phyloP scores from a whole-genome alignment of 2,329 filamentous ascomycete species.

The Aspergillus flavus region DNA sequence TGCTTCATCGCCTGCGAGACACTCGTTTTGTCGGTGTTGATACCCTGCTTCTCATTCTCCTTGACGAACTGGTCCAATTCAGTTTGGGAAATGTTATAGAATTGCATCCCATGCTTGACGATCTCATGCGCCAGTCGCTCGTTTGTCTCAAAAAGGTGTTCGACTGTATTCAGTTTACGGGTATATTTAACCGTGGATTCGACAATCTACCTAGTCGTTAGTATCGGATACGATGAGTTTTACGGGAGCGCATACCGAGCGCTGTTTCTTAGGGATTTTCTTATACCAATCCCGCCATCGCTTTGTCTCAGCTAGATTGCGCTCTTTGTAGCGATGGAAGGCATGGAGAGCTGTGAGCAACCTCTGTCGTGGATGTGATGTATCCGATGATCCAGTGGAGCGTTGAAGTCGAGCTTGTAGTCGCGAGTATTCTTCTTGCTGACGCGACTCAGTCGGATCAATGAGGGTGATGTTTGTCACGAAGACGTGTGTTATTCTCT shows the following conservation, averaged over 20 bases:
- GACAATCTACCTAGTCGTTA: constrained; percentile 48
- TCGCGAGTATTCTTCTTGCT: constrained; percentile 16
- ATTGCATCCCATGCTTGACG: constrained; percentile 48
- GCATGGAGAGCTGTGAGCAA: constrained; percentile 30
- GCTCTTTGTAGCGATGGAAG: constrained; percentile 27
- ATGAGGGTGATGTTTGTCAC: constrained; percentile 18
- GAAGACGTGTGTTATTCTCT: constrained; percentile 16
- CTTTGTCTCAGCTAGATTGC: constrained; percentile 21
- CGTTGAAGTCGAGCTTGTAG: constrained; percentile 22
- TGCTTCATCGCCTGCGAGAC: constrained; percentile 60
- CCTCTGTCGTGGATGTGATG: constrained; percentile 29
- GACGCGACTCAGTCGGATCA: not conserved
- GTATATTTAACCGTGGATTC: constrained; percentile 61
- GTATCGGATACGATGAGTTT: not conserved
- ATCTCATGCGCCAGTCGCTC: constrained; percentile 51
- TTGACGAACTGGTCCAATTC: constrained; percentile 51
- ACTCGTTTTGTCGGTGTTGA: constrained; percentile 50
- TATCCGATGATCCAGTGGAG: constrained; percentile 18
- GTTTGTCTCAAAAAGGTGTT: constrained; percentile 50
- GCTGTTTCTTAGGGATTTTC: constrained; percentile 21
- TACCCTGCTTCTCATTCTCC: constrained; percentile 39
- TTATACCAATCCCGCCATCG: constrained; percentile 27
- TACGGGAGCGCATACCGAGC: constrained; percentile 10
- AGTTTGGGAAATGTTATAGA: constrained; percentile 48
- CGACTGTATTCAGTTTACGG: constrained; percentile 53